Evolutionary conservation across 2,329 filamentous ascomycete genomes (phyloP).

Genomic region (Aspergillus luchuensis): DNA sequence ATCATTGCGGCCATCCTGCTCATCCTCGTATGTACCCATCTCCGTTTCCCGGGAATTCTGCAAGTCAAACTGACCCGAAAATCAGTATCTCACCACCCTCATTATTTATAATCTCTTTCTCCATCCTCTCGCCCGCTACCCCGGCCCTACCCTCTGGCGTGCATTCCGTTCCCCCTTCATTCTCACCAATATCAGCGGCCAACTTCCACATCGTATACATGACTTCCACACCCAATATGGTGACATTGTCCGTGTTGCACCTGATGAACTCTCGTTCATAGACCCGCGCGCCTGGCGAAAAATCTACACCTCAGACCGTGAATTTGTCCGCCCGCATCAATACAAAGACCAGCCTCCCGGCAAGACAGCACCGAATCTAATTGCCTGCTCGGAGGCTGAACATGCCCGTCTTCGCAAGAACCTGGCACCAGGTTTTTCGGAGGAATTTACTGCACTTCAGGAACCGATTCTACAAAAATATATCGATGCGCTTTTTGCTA

Average conservation of each 20-base stretch:
- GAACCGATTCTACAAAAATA: slow-evolving; percentile 26
- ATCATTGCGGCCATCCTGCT: background rate
- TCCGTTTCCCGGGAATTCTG: background rate
- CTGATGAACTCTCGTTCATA: slow-evolving; percentile 39
- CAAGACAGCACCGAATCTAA: slow-evolving; percentile 11
- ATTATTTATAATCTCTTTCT: slow-evolving; percentile 19
- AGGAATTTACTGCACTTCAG: slow-evolving; percentile 24
- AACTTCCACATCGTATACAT: slow-evolving; percentile 8
- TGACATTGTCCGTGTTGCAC: slow-evolving; percentile 35
- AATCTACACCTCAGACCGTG: slow-evolving; percentile 24
- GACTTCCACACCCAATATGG: slow-evolving; percentile 34
- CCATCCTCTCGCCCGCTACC: slow-evolving; percentile 22
- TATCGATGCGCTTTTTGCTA: slow-evolving; percentile 22
- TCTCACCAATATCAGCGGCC: slow-evolving; percentile 9
- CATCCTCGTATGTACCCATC: background rate
- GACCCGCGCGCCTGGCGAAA: slow-evolving; percentile 36
- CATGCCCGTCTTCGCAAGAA: slow-evolving; percentile 24
- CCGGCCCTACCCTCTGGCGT: slow-evolving; percentile 17
- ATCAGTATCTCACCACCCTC: background rate
- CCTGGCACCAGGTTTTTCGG: slow-evolving; percentile 27
- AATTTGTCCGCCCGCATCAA: slow-evolving; percentile 4
- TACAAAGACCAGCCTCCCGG: slow-evolving; percentile 20
- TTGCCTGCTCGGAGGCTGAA: slow-evolving; percentile 14
- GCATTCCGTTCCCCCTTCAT: slow-evolving; percentile 10
- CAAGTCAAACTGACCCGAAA: background rate